Evolutionary conservation across 2,329 filamentous ascomycete genomes (phyloP), one percentile per base, ranked within the genome.

Genomic region (Aspergillus brunneoviolaceus): DNA sequence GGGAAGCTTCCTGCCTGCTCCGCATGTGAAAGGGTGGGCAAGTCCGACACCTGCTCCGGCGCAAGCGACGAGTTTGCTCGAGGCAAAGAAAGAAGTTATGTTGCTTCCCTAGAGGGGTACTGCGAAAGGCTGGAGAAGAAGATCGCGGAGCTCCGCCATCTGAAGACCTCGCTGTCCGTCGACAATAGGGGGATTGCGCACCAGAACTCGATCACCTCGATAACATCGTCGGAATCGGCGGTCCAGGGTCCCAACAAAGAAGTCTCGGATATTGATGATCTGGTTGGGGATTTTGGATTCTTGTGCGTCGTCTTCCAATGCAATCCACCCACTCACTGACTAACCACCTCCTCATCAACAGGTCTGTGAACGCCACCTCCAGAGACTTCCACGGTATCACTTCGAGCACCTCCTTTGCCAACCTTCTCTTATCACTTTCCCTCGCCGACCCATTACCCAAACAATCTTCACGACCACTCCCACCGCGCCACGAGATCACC

Each of bases 21-120:
- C 7, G 94, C 94, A 19, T 98, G 95, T 73, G 94, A 97, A 76
- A 93, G 92, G 77, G 91, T 92, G 14, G 92, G 93, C 31, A 89
- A 92, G 63, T 87, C 90, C 58, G 88, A 84, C 61, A 92, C 96
- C 73, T 99, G 95, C 75, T 96, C 92, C 6, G 92, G 92, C 58
- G 93, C 92, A 7, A 97, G 96, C 70, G 94, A 98, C 72, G 92
- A 97, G 74, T 98, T 97, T 76, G 93, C 94, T 0, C 85, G 92
- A 63, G 95, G 95, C 62, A 98, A 98, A 76, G 95, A 98, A 73
- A 84, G 94, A 70, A 98, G 93, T 77, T 99, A 98, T 82, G 93
- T 98, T 49, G 92, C 94, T 7, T 96, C 94, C 0, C 83, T 99
- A n/a, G 94, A 98, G 75, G 87, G 93, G 16, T 88, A 91, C 60